Base-by-base conservation (phyloP, 2,329 filamentous ascomycete species). In the Paraconiothyrium sp. region DNA sequence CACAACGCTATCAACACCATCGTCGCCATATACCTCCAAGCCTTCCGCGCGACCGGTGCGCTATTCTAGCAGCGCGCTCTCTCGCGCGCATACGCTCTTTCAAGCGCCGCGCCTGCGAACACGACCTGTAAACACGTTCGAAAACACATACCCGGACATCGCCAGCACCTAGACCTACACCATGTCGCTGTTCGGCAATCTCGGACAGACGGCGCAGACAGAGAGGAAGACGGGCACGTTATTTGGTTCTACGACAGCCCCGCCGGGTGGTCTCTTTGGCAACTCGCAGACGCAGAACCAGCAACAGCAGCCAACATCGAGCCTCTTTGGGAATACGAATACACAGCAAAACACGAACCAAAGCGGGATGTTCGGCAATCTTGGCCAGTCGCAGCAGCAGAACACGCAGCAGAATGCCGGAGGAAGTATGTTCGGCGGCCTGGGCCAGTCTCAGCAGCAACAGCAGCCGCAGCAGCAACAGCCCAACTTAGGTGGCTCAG, bases 361-460 rank as follows among this genome's bases (percentile, higher is more conserved):
- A 22, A 52, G 61, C 1, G 69, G 67, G 35, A 59, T 76, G 1
- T 76, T 77, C 51, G 70, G 72, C 9, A 59, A 62, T 43, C 35
- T 66, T 13, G 68, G 65, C 43, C 43, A 46, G 20, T 46, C 43
- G 34, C 67, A 66, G 47, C 71, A 72, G 56, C 72, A 75, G 46
- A 78, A 79, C 62, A 72, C 76, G 49, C 71, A 72, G 54, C 72
- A 75, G 44, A 78, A 79, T 62, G 72, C 76, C 51, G 78, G 81
- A 59, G 81, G 83, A 58, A 71, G 68, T 56, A 49, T 75, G 43
- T 76, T 74, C 50, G 82, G 50, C 35, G 50, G 50, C 20, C 16
- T 54, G 20, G 50, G 69, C 1, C 72, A 84, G 50, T 73, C 78
- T 63, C 78, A 83, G 66, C 76, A 83, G 59, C 83, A 83, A 11